Percentiles rank a stretch among this genome's conserved stretches.
These are phyloP conservation scores for Ophiostoma perfectum DNA, from an alignment of 2,329 filamentous ascomycete genomes.

Conservation along the genomic window DNA sequence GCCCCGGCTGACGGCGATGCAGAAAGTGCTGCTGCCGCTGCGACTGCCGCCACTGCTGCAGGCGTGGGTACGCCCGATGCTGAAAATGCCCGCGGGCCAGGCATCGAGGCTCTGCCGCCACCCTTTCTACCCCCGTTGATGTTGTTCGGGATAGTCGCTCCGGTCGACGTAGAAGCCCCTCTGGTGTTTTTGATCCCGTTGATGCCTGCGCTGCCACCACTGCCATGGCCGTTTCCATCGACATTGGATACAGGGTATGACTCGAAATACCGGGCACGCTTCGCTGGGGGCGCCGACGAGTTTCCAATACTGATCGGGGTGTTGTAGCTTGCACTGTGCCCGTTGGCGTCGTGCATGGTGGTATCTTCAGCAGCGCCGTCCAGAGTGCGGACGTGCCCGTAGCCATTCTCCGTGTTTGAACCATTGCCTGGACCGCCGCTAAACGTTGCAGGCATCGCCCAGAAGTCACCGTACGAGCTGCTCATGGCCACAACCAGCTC, in stretches of 20 bases:
- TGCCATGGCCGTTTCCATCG: too few species aligned
- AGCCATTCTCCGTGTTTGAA: neutral
- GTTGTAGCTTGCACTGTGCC: neutral
- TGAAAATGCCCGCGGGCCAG: neutral
- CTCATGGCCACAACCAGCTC: slow-evolving; percentile 60
- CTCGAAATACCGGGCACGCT: slow-evolving; percentile 42
- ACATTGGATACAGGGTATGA: slow-evolving; percentile 17
- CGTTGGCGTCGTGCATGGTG: neutral
- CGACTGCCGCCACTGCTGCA: neutral
- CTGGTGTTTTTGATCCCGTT: neutral
- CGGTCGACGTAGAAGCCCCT: slow-evolving; percentile 19
- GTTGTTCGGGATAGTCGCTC: slow-evolving; percentile 20
- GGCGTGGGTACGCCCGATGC: neutral
- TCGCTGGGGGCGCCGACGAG: slow-evolving; percentile 28
- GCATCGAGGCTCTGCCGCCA: slow-evolving; percentile 10
- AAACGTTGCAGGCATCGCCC: slow-evolving; percentile 30
- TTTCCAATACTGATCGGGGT: slow-evolving; percentile 1
- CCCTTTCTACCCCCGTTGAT: slow-evolving; percentile 8
- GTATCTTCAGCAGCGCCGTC: neutral
- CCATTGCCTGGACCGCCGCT: neutral
- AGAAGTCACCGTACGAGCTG: slow-evolving; percentile 35
- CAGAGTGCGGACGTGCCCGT: neutral
- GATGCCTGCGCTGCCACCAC: neutral
- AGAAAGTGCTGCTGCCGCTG: neutral
- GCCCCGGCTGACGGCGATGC: neutral